Evolutionary conservation across 2,329 filamentous ascomycete species (phyloP), one percentile per base, ranked within the genome.

Genomic region (Colletotrichum siamense): DNA sequence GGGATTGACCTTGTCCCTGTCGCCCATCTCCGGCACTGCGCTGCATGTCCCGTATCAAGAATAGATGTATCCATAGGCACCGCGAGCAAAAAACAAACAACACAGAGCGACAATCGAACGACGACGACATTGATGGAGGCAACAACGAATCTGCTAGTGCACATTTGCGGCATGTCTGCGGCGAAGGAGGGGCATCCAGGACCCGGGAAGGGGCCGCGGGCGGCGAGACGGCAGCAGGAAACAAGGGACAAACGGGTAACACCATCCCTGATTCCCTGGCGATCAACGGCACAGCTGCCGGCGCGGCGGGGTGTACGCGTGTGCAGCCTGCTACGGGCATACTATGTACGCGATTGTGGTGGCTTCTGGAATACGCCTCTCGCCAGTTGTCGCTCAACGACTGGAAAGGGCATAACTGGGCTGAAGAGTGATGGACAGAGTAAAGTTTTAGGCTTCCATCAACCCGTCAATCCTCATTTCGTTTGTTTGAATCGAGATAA

Each of bases 271-370:
- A 52, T 62, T 59, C 69, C 70, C 64, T 76, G 64, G 65, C 70
- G 70, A 76, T 73, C 70, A 24, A 24, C 74, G 74, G 70, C 74
- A 69, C 12, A 34, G 26, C 24, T 73, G 74, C 74, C 74, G 74
- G 70, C 73, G 73, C 34, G 73, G 73, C 73, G 73, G 44, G 57
- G 70, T 28, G 39, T 66, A 74, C 73, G 70, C 73, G 70, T 49
- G 64, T 76, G 57, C 73, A 69, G 49, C 22, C 9, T 12, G 18
- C 39, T 49, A 18, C n/a, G n/a, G n/a, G n/a, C 39, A 49, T n/a
- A n/a, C 1, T 6, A 44, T 18, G 39, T 44, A 44, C 39, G 39
- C 49, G 34, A 32, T 36, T 12, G 61, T 30, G 16, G 52, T 28
- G 62, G 62, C 69, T 72, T 22, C 49, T 66, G 61, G 73, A 49